A percentile compares a stretch with the other conserved stretches of the same genome.
phyloP scores from a whole-genome alignment of 2,329 filamentous ascomycete species.

The Sporothrix pallida region DNA sequence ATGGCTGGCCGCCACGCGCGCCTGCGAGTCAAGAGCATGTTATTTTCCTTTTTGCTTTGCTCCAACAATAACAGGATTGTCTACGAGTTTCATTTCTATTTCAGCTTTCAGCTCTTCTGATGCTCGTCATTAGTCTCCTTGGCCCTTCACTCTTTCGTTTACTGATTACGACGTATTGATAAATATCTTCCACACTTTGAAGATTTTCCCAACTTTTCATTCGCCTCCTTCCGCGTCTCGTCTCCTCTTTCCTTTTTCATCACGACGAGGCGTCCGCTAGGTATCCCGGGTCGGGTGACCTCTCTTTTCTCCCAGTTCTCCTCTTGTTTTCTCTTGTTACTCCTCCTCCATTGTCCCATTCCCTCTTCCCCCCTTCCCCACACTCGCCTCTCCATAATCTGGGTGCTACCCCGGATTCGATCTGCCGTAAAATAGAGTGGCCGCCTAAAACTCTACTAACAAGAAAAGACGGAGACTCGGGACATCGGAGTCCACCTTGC shows the following conservation, averaged over 20 bases:
- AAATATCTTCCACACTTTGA: not conserved
- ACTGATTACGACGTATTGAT: too few relatives aligned
- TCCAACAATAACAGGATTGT: too few relatives aligned
- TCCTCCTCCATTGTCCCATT: not conserved
- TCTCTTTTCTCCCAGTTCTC: not conserved
- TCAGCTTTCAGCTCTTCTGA: too few relatives aligned
- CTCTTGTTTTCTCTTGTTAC: not conserved
- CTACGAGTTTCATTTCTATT: too few relatives aligned
- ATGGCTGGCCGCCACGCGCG: too few relatives aligned
- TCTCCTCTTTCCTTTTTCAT: constrained; percentile 4
- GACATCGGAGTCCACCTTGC: not conserved
- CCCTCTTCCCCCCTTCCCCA: not conserved
- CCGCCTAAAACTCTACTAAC: too few relatives aligned
- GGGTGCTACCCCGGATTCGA: not conserved
- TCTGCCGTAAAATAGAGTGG: not conserved
- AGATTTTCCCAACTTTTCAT: not conserved
- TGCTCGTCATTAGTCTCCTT: too few relatives aligned
- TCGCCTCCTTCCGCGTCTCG: not conserved
- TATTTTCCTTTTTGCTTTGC: too few relatives aligned
- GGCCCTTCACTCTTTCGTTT: too few relatives aligned
- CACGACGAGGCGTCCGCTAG: not conserved
- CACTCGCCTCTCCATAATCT: not conserved
- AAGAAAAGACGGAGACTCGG: not conserved
- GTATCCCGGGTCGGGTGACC: not conserved
- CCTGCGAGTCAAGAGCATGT: not conserved